phyloP scores from a whole-genome alignment of 192 early-diverging fungal species.

The Allomyces javanicus region DNA sequence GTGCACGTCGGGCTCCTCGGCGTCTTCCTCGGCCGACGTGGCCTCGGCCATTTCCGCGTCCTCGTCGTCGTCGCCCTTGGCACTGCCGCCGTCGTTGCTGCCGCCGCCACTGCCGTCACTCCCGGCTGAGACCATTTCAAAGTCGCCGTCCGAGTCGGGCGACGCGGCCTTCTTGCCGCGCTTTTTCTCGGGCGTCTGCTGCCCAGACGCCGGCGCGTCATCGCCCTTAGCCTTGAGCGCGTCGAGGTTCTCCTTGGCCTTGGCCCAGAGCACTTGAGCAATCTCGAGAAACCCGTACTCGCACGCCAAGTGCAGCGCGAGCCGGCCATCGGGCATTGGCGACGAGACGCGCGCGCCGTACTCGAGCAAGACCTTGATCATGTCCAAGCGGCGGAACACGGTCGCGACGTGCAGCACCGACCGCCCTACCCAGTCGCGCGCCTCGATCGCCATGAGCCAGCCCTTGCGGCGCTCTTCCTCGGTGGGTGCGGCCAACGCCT shows the following conservation, averaged over 20 bases:
- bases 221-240: neutral
- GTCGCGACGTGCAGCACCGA: slow-evolving; percentile 7
- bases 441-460: slow-evolving; percentile 4
- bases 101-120: neutral
- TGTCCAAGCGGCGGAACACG: slow-evolving; percentile 7
- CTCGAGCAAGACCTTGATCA: slow-evolving; percentile 3
- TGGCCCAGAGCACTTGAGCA: slow-evolving; percentile 6
- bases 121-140: neutral
- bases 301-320: slow-evolving; percentile 6
- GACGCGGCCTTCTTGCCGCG: neutral
- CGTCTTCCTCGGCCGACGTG: neutral
- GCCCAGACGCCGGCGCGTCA: neutral
- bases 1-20: slow-evolving; percentile 4
- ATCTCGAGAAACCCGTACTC: slow-evolving; percentile 11
- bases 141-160: slow-evolving; percentile 4
- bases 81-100: slow-evolving; percentile 2
- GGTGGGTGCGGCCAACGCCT: neutral
- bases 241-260: slow-evolving; percentile 2
- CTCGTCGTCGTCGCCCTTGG: slow-evolving; percentile 9
- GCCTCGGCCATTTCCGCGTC: slow-evolving; percentile 6
- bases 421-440: slow-evolving; percentile 12
- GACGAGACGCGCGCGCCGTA: slow-evolving; percentile 5
- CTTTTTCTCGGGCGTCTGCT: neutral
- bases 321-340: slow-evolving; percentile 11
- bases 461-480: neutral